A percentile compares a stretch with the other conserved stretches of the same genome.
These are phyloP conservation scores for Rhamnella rubrinervis DNA, from an alignment of 331 rosid species.

Conservation along the genomic window DNA sequence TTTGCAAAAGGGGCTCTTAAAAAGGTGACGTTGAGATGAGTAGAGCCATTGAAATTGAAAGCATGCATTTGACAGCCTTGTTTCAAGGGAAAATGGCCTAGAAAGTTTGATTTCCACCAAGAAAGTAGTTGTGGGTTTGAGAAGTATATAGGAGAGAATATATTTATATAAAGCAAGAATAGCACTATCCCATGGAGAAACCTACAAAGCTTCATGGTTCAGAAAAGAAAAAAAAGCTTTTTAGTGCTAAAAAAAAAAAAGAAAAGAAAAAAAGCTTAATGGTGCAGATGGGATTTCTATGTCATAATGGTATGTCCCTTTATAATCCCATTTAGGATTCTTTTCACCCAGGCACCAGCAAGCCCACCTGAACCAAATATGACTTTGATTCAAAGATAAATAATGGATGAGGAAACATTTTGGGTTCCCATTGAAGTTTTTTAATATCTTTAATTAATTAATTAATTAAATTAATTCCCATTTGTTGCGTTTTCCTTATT, in stretches of 20 bases:
- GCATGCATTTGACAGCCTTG: conserved; percentile 59
- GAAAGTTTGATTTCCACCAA: conserved; percentile 66
- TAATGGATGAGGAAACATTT: conserved; percentile 27
- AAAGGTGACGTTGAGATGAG: conserved; percentile 63
- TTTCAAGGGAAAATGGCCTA: conserved; percentile 47
- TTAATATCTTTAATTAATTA: background rate
- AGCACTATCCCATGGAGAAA: conserved; percentile 53
- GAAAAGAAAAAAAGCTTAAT: background rate
- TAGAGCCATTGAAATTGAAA: conserved; percentile 63
- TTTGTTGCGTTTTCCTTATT: no score
- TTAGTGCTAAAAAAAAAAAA: background rate
- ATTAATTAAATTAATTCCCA: no score
- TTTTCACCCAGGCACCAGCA: conserved; percentile 42
- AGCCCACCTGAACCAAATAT: conserved; percentile 37
- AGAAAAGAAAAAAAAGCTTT: conserved; percentile 17
- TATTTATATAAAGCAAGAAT: background rate
- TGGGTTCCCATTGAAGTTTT: conserved; percentile 21
- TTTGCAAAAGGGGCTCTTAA: conserved; percentile 36
- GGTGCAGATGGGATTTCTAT: conserved; percentile 37
- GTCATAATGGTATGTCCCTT: conserved; percentile 44
- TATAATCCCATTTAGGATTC: conserved; percentile 35
- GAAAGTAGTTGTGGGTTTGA: conserved; percentile 62
- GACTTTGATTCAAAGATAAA: conserved; percentile 62
- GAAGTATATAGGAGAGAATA: conserved; percentile 23
- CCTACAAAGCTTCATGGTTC: conserved; percentile 40